Conservation (phyloP, 495 filamentous ascomycete species). For the Cladorrhinum samala region DNA sequence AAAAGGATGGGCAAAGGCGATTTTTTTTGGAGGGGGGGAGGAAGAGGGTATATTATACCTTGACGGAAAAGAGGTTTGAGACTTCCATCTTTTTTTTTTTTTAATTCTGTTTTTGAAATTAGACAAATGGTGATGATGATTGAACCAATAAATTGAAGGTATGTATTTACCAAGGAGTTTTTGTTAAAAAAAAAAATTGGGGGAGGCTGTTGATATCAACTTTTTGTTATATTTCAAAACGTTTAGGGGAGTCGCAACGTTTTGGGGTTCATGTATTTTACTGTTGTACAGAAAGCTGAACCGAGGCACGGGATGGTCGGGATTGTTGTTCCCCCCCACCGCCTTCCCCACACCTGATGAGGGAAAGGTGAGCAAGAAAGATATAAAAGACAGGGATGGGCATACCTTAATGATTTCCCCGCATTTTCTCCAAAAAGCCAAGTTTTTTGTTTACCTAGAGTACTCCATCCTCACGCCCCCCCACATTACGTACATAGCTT, state of each 20-base stretch:
- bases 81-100: slow-evolving; percentile 44
- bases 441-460: neutral
- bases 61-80: slow-evolving; percentile 51
- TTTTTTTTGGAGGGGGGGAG: slow-evolving; percentile 12
- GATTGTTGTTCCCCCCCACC: too few species aligned
- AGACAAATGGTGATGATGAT: neutral
- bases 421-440: slow-evolving; percentile 3
- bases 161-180: neutral
- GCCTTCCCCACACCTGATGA: neutral
- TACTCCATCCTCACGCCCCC: neutral
- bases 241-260: too few species aligned
- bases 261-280: too few species aligned
- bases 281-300: too few species aligned
- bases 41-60: too few species aligned
- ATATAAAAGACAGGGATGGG: neutral
- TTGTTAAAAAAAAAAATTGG: neutral
- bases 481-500: too few species aligned
- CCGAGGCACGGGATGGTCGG: neutral
- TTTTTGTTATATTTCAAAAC: too few species aligned
- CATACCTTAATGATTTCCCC: neutral
- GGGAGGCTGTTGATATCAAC: too few species aligned
- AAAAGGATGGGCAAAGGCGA: neutral
- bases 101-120: neutral
- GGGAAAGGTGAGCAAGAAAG: neutral
- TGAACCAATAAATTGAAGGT: neutral